Evolutionary conservation across 805 yeast genomes (phyloP).

Genomic region (Starmerella bacillaris): DNA sequence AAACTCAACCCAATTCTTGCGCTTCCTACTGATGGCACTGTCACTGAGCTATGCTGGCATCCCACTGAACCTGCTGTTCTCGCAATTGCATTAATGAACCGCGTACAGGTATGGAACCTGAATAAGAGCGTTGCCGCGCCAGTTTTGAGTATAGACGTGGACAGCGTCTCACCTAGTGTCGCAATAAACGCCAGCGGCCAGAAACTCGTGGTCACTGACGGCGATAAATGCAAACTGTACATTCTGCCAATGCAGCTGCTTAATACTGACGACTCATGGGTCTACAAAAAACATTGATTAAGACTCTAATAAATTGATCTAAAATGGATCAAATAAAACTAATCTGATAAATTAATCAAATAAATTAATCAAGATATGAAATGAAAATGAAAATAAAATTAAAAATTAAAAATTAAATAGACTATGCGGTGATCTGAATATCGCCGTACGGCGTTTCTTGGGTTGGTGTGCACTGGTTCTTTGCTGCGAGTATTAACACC

Average conservation of each 20-base stretch:
- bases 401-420: too few species aligned
- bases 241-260: not conserved
- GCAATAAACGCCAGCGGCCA: not conserved
- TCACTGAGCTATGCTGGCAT: constrained; percentile 8
- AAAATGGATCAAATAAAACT: too few species aligned
- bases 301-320: too few species aligned
- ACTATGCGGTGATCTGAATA: not conserved
- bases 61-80: constrained; percentile 7
- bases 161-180: not conserved
- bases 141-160: not conserved
- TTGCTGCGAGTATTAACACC: constrained; percentile 4
- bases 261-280: not conserved
- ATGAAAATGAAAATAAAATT: too few species aligned
- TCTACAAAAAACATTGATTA: not conserved
- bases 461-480: not conserved
- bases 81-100: constrained; percentile 8
- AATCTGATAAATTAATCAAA: too few species aligned
- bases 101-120: constrained; percentile 11
- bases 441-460: not conserved
- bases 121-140: constrained; percentile 3
- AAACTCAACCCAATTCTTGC: not conserved
- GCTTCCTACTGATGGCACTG: constrained; percentile 5
- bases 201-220: not conserved
- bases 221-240: not conserved
- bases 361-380: too few species aligned